Evolutionary conservation across 1,139 yeast genomes (phyloP).

Genomic region (Blastobotrys malaysiensis): DNA sequence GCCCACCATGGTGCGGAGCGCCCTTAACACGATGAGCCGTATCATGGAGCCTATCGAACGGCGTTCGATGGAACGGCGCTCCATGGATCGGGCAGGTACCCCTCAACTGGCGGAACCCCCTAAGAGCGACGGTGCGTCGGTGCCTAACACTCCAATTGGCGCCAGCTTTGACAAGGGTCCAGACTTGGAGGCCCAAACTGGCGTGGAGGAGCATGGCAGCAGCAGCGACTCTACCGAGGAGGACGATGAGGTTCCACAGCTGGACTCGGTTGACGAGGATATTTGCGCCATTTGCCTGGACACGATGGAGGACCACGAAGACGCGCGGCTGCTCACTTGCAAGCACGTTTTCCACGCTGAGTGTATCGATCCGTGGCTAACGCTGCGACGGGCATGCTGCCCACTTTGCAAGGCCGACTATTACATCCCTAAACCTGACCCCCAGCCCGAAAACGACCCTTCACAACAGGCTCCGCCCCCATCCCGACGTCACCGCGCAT

Average conservation of each 20-base stretch:
- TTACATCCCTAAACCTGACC: slow-evolving; percentile 26
- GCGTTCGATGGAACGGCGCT: not conserved
- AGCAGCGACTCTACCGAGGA: slow-evolving; percentile 2
- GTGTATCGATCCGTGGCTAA: slow-evolving; percentile 82
- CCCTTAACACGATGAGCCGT: not conserved
- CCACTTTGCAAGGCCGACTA: slow-evolving; percentile 67
- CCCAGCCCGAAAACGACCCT: not conserved
- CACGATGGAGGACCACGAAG: slow-evolving; percentile 53
- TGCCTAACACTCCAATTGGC: not conserved
- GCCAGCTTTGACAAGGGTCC: slow-evolving; percentile 2
- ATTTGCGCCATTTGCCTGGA: slow-evolving; percentile 79
- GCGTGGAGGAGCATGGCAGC: not conserved
- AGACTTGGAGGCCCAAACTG: not conserved
- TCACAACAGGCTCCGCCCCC: not conserved
- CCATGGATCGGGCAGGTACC: not conserved
- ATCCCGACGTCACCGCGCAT: not conserved
- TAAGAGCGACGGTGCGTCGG: not conserved
- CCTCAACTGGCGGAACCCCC: not conserved
- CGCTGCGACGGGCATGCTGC: slow-evolving; percentile 70
- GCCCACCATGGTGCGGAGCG: not conserved
- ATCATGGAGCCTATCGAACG: not conserved
- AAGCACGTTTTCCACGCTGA: slow-evolving; percentile 80
- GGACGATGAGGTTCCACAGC: slow-evolving; percentile 14
- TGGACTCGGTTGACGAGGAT: slow-evolving; percentile 37
- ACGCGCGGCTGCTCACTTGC: slow-evolving; percentile 68